Base-by-base conservation (phyloP, 345 rosid genomes). In the Eucalyptus curtisii region DNA sequence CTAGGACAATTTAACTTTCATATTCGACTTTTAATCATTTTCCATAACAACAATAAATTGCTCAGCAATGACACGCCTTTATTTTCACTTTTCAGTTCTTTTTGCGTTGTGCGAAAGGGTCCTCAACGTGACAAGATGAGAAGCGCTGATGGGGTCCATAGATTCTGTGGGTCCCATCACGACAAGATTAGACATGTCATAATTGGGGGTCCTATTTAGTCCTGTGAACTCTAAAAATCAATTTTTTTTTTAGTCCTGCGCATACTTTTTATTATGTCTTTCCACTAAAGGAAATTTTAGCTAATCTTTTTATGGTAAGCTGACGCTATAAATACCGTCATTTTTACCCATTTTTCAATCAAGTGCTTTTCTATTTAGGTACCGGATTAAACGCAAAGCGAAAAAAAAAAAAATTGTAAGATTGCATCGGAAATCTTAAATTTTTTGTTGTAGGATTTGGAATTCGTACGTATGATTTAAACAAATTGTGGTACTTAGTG, bases 161-260 rank as follows among this genome's bases (percentile, higher is more conserved):
- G 91, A 92, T 92, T 91, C 91, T 86, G 90, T 57, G 88, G 91
- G 91, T 55, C 93, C 92, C 88, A 27, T 50, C 57, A 27, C 8
- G 20, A 30, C 82, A 40, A 47, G 82, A 76, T n/a, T 47, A 40
- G 13, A 33, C 44, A 10, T 33, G 81, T 33, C 44, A 76, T 76
- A 20, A 20, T 50, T 40, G 84, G 84, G 30, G 15, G 2, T 20
- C 47, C 47, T 10, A 20, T 40, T n/a, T 10, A 40, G 47, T 40
- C 84, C 47, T 40, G 47, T 40, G 9, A 11, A 76, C 42, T 13
- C 7, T 5, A 76, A 76, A 76, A 76, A 76, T 5, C 15, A 40
- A 76, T 47, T 20, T 76, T 76, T 20, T 40, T 40, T 40, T 76
- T 76, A 6, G 42, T 3, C 27, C 84, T 20, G 57, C 20, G 57